These are phyloP conservation scores for Plasmodium malariae DNA, from an alignment of 169 alveolate species.

Conservation along the genomic window DNA sequence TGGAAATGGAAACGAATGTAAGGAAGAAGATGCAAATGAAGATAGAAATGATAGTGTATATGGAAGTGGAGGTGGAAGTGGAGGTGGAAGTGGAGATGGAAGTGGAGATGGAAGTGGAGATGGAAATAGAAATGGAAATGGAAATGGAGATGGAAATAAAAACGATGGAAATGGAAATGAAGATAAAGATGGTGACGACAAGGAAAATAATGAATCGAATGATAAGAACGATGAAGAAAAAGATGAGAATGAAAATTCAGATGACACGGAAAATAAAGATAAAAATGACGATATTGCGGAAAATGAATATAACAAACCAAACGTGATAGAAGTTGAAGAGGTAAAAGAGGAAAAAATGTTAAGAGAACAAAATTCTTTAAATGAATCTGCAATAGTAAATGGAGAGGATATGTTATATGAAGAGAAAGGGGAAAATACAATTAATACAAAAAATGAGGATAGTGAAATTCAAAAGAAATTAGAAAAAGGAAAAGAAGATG, in stretches of 20 bases:
- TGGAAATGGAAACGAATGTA: not conserved
- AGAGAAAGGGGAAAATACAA: not conserved
- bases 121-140: not conserved
- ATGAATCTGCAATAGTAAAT: too few relatives aligned
- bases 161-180: not conserved
- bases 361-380: too few relatives aligned
- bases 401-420: not conserved
- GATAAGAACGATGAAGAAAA: not conserved
- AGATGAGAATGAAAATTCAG: not conserved
- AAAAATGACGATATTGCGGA: not conserved
- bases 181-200: not conserved
- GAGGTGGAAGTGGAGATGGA: not conserved
- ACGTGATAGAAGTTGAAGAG: too few relatives aligned
- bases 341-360: too few relatives aligned
- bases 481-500: not conserved
- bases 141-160: not conserved
- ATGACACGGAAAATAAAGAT: not conserved
- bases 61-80: not conserved
- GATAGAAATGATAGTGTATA: not conserved
- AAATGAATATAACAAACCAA: not conserved
- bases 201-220: not conserved
- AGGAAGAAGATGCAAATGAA: not conserved
- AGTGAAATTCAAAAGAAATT: not conserved
- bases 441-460: not conserved
- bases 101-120: not conserved